phyloP scores from a whole-genome alignment of 2,329 filamentous ascomycete species.

The Aspergillus pseudoglaucus region DNA sequence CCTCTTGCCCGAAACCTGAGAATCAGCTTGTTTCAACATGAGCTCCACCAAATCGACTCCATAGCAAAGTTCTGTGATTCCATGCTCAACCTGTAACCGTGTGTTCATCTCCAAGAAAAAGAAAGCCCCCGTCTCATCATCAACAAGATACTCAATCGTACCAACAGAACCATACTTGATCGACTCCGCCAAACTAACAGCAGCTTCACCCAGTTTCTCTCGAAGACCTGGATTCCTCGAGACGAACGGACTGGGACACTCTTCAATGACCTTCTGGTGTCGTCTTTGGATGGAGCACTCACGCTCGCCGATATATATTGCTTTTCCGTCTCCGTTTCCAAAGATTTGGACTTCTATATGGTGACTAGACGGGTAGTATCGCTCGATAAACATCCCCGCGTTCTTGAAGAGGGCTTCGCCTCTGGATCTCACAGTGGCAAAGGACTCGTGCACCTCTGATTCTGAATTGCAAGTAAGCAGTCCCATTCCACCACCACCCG shows the following conservation, averaged over 20 bases:
- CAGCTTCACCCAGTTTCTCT: conserved; percentile 58
- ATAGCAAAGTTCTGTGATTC: conserved; percentile 53
- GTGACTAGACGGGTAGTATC: conserved; percentile 69
- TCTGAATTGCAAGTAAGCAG: conserved; percentile 67
- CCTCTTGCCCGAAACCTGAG: conserved; percentile 39
- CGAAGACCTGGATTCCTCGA: conserved; percentile 50
- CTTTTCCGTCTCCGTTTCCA: conserved; percentile 71
- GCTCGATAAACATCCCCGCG: conserved; percentile 77
- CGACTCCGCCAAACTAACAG: conserved; percentile 58
- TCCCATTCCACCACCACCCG: conserved; percentile 77
- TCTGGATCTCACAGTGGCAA: conserved; percentile 67
- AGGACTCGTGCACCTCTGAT: conserved; percentile 63
- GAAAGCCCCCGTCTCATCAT: conserved; percentile 73
- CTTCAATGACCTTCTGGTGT: conserved; percentile 87
- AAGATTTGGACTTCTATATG: conserved; percentile 92
- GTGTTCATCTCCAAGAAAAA: conserved; percentile 61
- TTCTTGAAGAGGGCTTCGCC: conserved; percentile 76
- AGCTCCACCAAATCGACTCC: conserved; percentile 49
- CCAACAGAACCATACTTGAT: conserved; percentile 73
- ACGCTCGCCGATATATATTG: conserved; percentile 76
- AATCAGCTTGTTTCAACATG: conserved; percentile 52
- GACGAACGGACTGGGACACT: conserved; percentile 71
- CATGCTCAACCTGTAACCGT: conserved; percentile 53
- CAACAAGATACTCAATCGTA: conserved; percentile 85
- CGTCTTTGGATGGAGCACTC: conserved; percentile 83